A percentile compares a stretch with the other conserved stretches of the same genome.
These are phyloP conservation scores for Coemansia sp. DNA, from an alignment of 192 early-diverging fungal genomes.

Conservation along the genomic window DNA sequence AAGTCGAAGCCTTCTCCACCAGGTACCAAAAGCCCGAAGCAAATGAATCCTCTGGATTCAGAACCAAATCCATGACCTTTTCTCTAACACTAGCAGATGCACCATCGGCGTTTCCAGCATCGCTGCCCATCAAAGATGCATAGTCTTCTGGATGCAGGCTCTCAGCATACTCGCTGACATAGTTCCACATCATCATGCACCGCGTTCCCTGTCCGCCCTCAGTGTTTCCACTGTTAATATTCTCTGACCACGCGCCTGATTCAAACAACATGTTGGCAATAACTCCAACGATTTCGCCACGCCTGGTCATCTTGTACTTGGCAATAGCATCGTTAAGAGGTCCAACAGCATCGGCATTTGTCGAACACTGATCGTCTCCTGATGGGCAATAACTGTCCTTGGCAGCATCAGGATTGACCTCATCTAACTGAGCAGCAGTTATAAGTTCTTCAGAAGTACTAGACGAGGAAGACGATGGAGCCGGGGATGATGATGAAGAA, in stretches of 20 bases:
- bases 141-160: constrained; percentile 19
- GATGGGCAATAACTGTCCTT: constrained; percentile 1
- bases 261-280: constrained; percentile 35
- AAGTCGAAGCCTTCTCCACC: constrained; percentile 7
- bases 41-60: constrained; percentile 30
- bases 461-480: too few species aligned
- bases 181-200: constrained; percentile 36
- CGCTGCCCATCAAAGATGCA: background rate
- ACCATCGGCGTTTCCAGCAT: background rate
- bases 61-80: constrained; percentile 21
- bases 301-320: constrained; percentile 26
- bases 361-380: constrained; percentile 19
- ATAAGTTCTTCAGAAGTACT: background rate
- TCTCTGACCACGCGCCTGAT: constrained; percentile 33
- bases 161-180: constrained; percentile 28
- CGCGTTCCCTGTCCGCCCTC: constrained; percentile 32
- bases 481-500: too few species aligned
- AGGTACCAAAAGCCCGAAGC: constrained; percentile 43
- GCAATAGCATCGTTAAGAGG: constrained; percentile 23
- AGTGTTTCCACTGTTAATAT: constrained; percentile 23
- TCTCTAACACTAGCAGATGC: constrained; percentile 7
- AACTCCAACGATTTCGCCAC: constrained; percentile 34
- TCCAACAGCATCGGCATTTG: constrained; percentile 19
- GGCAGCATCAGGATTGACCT: background rate
- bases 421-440: background rate